phyloP scores from a whole-genome alignment of 306 rosid genomes.

The Dalbergia cultrata region DNA sequence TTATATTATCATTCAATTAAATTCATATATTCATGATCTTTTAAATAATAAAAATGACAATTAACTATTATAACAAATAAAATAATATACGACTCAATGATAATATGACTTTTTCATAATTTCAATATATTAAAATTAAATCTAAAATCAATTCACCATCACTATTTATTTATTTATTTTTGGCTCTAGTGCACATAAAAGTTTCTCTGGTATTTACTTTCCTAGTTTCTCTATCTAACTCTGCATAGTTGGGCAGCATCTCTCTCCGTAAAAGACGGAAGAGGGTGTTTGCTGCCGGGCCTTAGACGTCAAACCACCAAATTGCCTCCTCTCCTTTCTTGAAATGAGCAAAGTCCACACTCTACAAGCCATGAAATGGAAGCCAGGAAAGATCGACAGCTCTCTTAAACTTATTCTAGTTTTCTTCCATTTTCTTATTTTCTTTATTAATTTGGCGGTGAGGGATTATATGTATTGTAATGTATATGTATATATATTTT shows the following conservation, averaged over 20 bases:
- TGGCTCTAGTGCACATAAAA: too few species aligned
- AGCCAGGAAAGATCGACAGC: slow-evolving; percentile 46
- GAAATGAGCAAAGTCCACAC: slow-evolving; percentile 32
- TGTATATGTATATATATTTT: too few species aligned
- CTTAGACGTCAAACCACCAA: slow-evolving; percentile 65
- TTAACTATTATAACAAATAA: too few species aligned
- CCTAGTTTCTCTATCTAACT: neutral
- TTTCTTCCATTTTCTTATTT: neutral
- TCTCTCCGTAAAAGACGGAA: slow-evolving; percentile 71
- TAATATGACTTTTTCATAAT: too few species aligned
- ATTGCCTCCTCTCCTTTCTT: slow-evolving; percentile 43
- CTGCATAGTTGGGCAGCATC: neutral
- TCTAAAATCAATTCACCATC: too few species aligned
- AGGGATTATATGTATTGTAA: neutral
- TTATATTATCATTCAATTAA: too few species aligned
- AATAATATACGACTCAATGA: too few species aligned
- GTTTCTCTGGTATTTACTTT: too few species aligned
- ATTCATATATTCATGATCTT: too few species aligned
- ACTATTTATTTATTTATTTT: too few species aligned
- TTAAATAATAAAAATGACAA: too few species aligned
- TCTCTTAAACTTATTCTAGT: slow-evolving; percentile 30
- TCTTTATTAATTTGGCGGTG: neutral
- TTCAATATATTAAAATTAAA: too few species aligned
- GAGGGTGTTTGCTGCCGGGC: slow-evolving; percentile 70
- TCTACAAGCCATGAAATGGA: slow-evolving; percentile 40